Conservation (phyloP, 148 eudicot species). For the Vaccinium vitisidaea region DNA sequence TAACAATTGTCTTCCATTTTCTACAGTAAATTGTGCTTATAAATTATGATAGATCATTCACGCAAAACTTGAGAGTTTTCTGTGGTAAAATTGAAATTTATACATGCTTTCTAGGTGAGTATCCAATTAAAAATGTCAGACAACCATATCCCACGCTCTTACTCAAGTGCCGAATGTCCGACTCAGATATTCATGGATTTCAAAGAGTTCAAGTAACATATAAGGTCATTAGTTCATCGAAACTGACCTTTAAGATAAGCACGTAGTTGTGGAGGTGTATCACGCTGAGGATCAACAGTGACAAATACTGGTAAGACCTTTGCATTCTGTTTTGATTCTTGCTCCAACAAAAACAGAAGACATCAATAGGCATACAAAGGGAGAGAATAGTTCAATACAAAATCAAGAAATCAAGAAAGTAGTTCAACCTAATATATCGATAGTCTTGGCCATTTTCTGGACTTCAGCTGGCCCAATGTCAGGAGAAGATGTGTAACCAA, state of each 20-base stretch:
- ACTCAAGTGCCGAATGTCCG: neutral
- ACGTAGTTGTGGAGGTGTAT: slow-evolving; percentile 68
- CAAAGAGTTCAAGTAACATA: neutral
- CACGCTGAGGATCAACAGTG: slow-evolving; percentile 91
- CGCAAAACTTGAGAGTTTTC: neutral
- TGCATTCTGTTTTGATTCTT: slow-evolving; percentile 60
- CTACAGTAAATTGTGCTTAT: neutral
- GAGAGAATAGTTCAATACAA: neutral
- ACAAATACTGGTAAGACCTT: slow-evolving; percentile 79
- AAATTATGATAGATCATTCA: neutral
- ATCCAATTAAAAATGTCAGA: neutral
- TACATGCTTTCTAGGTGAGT: neutral
- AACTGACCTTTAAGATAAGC: slow-evolving; percentile 79
- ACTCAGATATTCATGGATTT: neutral
- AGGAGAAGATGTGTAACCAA: slow-evolving; percentile 97
- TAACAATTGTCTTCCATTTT: neutral
- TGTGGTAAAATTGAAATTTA: neutral
- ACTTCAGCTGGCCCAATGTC: slow-evolving; percentile 87
- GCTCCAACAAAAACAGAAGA: slow-evolving; percentile 25
- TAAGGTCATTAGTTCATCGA: neutral
- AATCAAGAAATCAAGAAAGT: neutral
- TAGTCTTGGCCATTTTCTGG: slow-evolving; percentile 72
- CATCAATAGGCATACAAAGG: slow-evolving; percentile 19
- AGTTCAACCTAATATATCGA: slow-evolving; percentile 55
- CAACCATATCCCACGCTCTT: neutral